Evolutionary conservation across 2,329 filamentous ascomycete genomes (phyloP), one percentile per base, ranked within the genome.

Genomic region (Fusarium protoensiforme): DNA sequence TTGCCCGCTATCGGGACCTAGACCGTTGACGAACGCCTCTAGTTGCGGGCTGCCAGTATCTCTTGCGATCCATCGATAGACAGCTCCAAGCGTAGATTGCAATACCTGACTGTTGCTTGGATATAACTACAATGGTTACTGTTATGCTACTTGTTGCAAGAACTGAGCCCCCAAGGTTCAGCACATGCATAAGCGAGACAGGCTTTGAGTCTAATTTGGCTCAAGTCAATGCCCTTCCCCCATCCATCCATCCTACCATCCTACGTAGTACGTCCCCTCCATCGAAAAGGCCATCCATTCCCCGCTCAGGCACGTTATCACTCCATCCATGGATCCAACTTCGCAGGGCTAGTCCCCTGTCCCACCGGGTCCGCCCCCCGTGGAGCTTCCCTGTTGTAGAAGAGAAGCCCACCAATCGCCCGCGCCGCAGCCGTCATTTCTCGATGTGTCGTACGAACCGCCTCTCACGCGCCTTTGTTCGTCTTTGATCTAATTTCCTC

Each of bases 371-470:
- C 24, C 56, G 59, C 20, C 29, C 24, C 51, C 39, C 20, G n/a
- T 56, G 24, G 35, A 58, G 51, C 35, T 36, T 65, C 58, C 57
- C 68, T 39, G 62, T 67, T 75, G 35, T 7, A 54, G 33, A 20
- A 10, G 36, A 36, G 60, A 68, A 53, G 22, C 58, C 71, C 68
- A 66, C 75, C 75, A 77, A 78, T 78, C 72, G 68, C 60, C 61
- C 41, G 63, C 58, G 31, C 38, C 36, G 43, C 58, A 48, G 72
- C 59, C 64, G 60, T 75, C 75, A 72, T 73, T 61, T 65, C 68
- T 62, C 39, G 60, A 54, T 61, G 39, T 64, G 65, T 75, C 70
- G 66, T 75, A 75, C 67, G 59, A 77, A 77, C 60, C 20, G 53
- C 61, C 57, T 75, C 67, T 73, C 63, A 35, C 67, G 59, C 54